Conservation (phyloP, 2,329 filamentous ascomycete species). For the Penicillium decumbens region DNA sequence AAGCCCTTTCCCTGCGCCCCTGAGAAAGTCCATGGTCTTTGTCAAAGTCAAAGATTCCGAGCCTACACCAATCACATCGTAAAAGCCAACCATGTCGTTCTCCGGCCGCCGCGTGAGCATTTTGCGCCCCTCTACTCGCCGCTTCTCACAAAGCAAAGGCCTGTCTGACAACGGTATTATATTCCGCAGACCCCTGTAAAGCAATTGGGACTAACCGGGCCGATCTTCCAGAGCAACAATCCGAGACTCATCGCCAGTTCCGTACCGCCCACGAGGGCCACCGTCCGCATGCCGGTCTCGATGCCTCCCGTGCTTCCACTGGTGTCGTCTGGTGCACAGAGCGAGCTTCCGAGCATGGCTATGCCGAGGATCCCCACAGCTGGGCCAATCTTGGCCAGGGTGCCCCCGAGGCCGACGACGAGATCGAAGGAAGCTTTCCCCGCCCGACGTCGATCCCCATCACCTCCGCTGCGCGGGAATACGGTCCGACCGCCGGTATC, state of each 20-base stretch:
- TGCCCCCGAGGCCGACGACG: slow-evolving; percentile 88
- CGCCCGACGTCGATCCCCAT: slow-evolving; percentile 75
- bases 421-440: slow-evolving; percentile 83
- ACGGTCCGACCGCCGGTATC: slow-evolving; percentile 91
- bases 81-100: slow-evolving; percentile 41
- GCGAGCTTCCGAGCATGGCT: slow-evolving; percentile 83
- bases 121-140: slow-evolving; percentile 36
- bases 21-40: background rate
- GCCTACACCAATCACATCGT: background rate
- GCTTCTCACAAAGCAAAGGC: slow-evolving; percentile 44
- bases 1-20: background rate
- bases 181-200: background rate
- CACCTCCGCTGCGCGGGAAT: slow-evolving; percentile 74
- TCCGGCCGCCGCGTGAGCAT: slow-evolving; percentile 45
- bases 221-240: slow-evolving; percentile 63
- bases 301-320: slow-evolving; percentile 80
- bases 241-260: slow-evolving; percentile 83
- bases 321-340: slow-evolving; percentile 76
- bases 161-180: slow-evolving; percentile 43
- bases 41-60: background rate
- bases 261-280: slow-evolving; percentile 86
- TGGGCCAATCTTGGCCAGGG: slow-evolving; percentile 96
- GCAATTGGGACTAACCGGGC: slow-evolving; percentile 2
- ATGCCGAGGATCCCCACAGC: slow-evolving; percentile 69
- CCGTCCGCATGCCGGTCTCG: slow-evolving; percentile 83